phyloP scores from a whole-genome alignment of 1,139 yeast species.

The Nakaseomyces kungkrabaensis region DNA sequence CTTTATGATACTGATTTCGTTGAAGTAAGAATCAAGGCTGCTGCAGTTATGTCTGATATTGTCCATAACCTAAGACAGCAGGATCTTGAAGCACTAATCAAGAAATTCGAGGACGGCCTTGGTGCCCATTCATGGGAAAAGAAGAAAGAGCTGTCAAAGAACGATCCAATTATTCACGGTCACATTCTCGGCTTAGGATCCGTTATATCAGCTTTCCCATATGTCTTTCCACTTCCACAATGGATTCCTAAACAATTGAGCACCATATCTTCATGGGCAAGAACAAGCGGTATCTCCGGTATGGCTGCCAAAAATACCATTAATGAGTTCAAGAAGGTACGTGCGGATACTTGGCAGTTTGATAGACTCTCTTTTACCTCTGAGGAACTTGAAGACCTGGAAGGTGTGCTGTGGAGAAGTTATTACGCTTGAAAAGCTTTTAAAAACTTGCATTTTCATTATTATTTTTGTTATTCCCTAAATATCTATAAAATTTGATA shows the following conservation, averaged over 20 bases:
- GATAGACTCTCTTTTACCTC: slow-evolving; percentile 69
- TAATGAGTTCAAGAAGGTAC: slow-evolving; percentile 78
- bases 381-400: slow-evolving; percentile 80
- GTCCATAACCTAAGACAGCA: slow-evolving; percentile 57
- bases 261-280: slow-evolving; percentile 54
- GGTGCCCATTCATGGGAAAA: slow-evolving; percentile 40
- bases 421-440: slow-evolving; percentile 55
- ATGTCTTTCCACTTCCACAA: slow-evolving; percentile 78
- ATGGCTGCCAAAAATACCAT: slow-evolving; percentile 74
- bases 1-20: slow-evolving; percentile 51
- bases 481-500: too few species aligned
- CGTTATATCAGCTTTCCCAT: slow-evolving; percentile 81
- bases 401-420: slow-evolving; percentile 90
- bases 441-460: background rate
- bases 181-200: slow-evolving; percentile 73
- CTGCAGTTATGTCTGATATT: slow-evolving; percentile 69
- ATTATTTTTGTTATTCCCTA: background rate
- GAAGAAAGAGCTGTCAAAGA: slow-evolving; percentile 33
- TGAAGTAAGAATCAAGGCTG: slow-evolving; percentile 71
- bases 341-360: slow-evolving; percentile 95
- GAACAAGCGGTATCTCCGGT: slow-evolving; percentile 67
- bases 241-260: slow-evolving; percentile 81
- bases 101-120: slow-evolving; percentile 34
- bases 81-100: slow-evolving; percentile 32
- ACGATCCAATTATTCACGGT: slow-evolving; percentile 54